These are phyloP conservation scores for Kondoa malvinella DNA, from an alignment of 768 basidiomycete genomes.

Conservation along the genomic window DNA sequence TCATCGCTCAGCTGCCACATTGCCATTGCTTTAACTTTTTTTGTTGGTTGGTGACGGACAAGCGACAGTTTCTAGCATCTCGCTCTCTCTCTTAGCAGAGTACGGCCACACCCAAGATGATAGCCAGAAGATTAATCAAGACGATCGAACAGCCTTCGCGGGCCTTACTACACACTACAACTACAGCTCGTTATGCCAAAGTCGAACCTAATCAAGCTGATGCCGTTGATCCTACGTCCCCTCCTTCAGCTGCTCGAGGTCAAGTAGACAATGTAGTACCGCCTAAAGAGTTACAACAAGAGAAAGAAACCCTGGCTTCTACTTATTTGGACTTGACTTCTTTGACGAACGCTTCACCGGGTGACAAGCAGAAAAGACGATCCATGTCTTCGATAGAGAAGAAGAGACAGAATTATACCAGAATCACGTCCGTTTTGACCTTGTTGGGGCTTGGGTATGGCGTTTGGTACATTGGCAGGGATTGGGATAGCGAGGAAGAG, in stretches of 20 bases:
- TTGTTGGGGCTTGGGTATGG: slow-evolving; percentile 41
- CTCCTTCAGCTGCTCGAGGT: not conserved
- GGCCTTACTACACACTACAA: too few relatives aligned
- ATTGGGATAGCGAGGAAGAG: slow-evolving; percentile 61
- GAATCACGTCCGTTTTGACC: slow-evolving; percentile 41
- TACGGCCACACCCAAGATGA: too few relatives aligned
- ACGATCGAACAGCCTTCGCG: too few relatives aligned
- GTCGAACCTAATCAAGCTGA: too few relatives aligned
- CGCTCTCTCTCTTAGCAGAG: too few relatives aligned
- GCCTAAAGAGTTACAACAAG: not conserved
- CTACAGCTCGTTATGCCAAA: too few relatives aligned
- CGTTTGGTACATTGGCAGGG: slow-evolving; percentile 52
- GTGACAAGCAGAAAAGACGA: slow-evolving; percentile 37
- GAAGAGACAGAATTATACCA: slow-evolving; percentile 43
- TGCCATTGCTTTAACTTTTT: not conserved
- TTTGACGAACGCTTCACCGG: slow-evolving; percentile 18
- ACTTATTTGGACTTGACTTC: slow-evolving; percentile 22
- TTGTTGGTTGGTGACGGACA: not conserved
- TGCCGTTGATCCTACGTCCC: too few relatives aligned
- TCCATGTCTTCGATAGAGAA: slow-evolving; percentile 63
- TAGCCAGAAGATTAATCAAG: too few relatives aligned
- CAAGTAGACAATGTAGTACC: not conserved
- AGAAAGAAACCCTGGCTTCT: not conserved
- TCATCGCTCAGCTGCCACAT: not conserved
- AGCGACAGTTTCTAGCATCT: too few relatives aligned